Conservation (phyloP, 2,329 filamentous ascomycete genomes). For the Sphaerulina populicola region DNA sequence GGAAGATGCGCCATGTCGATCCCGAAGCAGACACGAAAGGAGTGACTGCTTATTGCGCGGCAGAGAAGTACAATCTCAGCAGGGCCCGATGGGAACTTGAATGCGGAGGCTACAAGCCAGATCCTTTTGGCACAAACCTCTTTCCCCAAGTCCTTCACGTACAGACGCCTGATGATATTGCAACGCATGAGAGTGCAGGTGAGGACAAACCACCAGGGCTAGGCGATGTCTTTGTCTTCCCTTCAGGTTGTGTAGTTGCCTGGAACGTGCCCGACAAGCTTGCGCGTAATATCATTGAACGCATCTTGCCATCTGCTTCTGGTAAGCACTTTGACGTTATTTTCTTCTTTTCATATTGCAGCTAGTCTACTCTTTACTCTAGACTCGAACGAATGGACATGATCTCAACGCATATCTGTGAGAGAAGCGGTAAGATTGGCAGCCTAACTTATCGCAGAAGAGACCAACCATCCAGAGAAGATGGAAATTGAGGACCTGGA, state of each 20-base stretch:
- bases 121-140: conserved; percentile 54
- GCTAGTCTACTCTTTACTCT: neutral
- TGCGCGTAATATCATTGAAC: conserved; percentile 60
- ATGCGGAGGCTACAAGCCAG: conserved; percentile 52
- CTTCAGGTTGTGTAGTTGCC: conserved; percentile 83
- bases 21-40: conserved; percentile 42
- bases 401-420: neutral
- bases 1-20: conserved; percentile 39
- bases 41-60: conserved; percentile 58
- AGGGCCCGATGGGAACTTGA: conserved; percentile 51
- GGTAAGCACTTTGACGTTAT: conserved; percentile 33
- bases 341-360: neutral
- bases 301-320: conserved; percentile 66
- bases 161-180: conserved; percentile 36
- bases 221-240: conserved; percentile 92
- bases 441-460: conserved; percentile 6
- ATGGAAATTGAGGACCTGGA: conserved; percentile 86
- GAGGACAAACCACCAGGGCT: conserved; percentile 30
- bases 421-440: neutral
- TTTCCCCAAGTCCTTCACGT: conserved; percentile 60
- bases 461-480: conserved; percentile 58
- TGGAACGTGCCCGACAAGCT: conserved; percentile 78
- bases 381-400: neutral
- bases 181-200: conserved; percentile 39
- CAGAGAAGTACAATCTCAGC: conserved; percentile 57